Conservation (phyloP, 306 rosid genomes). For the Arachis hypogaea region DNA sequence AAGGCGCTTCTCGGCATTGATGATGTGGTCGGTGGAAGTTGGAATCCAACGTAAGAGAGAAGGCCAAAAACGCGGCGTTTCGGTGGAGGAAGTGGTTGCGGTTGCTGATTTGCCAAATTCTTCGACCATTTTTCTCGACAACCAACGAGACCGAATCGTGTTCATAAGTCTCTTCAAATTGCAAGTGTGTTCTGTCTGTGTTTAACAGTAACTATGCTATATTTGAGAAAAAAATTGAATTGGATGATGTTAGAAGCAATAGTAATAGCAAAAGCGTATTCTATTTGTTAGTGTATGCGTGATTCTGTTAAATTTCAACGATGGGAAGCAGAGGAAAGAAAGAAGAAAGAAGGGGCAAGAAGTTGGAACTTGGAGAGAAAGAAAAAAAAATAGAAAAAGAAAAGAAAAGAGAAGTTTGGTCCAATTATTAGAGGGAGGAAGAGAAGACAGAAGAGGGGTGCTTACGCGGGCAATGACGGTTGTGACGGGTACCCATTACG, state of each 20-base stretch:
- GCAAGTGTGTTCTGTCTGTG: too few species aligned
- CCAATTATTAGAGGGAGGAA: neutral
- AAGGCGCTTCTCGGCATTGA: constrained; percentile 89
- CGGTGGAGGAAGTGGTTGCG: neutral
- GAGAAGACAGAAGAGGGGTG: neutral
- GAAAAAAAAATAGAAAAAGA: too few species aligned
- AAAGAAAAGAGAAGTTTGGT: neutral
- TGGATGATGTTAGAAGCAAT: neutral
- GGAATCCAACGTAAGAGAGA: constrained; percentile 92
- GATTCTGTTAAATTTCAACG: too few species aligned
- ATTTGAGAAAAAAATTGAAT: neutral
- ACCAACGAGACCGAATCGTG: constrained; percentile 53
- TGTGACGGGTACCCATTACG: neutral
- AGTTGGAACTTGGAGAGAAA: neutral
- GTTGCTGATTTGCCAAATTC: constrained; percentile 48
- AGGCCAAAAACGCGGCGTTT: constrained; percentile 66
- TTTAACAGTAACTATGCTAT: too few species aligned
- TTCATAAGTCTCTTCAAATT: constrained; percentile 42
- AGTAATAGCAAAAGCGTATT: neutral
- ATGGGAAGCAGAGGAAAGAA: neutral
- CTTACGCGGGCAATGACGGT: constrained; percentile 43
- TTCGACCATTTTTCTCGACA: constrained; percentile 61
- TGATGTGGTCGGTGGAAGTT: constrained; percentile 78
- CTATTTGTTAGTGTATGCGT: neutral
- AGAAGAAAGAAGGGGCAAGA: neutral